Base-by-base conservation (phyloP, 148 eudicot species). In the Talinum fruticosum region DNA sequence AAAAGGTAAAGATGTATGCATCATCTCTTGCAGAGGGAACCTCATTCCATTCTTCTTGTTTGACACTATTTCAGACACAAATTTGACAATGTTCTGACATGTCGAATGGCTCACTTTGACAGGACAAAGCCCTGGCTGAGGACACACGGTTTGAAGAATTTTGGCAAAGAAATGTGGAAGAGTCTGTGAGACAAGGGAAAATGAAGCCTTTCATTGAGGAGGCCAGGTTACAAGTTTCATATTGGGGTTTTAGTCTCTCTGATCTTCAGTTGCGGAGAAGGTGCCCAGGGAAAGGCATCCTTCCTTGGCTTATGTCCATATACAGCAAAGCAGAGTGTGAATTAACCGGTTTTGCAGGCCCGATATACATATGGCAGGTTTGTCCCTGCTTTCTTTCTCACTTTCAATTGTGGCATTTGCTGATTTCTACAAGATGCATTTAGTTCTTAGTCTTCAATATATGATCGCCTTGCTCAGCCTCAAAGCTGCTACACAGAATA, bases 361-460 rank as follows among this genome's bases (percentile, higher is more conserved):
- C 94, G 26, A 78, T 95, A 74, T 94, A 92, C 89, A 80, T 92
- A 73, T 95, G 99, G 99, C 99, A 93, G 99, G 99, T 95, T 69
- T 35, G 82, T 47, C 76, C 73, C 64, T n/a, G n/a, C 0, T 35
- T 29, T 15, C 34, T 15, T 28, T 67, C 54, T 65, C 3, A 53
- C 44, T 44, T 21, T 77, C 12, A 14, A 29, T 13, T 3, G 6
- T 41, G 69, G 29, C 15, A 38, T 32, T 47, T 45, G 13, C 24
- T 37, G 8, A 29, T 73, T 29, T 57, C 14, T 19, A 7, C 26
- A 24, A 59, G 29, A 2, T 37, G 66, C 49, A 28, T 36, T 73
- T 14, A 26, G 8, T 21, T 35, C 66, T 23, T 37, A 70, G 37
- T 64, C 1, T 10, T 16, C 3, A 70, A 29, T 26, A 35, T 21